Evolutionary conservation across 2,329 filamentous ascomycete species (phyloP), one percentile per base, ranked within the genome.

Genomic region (Trichoderma atroviride): DNA sequence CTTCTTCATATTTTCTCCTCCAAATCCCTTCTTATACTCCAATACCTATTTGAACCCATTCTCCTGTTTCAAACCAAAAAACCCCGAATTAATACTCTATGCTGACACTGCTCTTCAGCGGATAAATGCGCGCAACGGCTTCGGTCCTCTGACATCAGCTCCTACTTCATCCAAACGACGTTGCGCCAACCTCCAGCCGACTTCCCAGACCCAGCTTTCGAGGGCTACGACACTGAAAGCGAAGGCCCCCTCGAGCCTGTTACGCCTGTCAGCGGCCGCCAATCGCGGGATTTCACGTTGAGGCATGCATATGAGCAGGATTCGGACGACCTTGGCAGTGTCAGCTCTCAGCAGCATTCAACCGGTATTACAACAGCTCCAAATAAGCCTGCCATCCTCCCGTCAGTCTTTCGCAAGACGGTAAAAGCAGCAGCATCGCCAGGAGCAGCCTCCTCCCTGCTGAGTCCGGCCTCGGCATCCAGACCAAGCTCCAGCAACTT

Each of bases 181-280:
- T 82, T 84, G 13, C 82, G 81, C 67, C 83, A 84, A 56, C 83
- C 81, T 72, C 80, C 84, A 64, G 81, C 83, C 73, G 85, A 87
- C 64, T 78, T 87, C 11, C 79, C 81, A 72, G 82, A 80, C 71
- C 83, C 86, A 67, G 88, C 89, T 71, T 81, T 84, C 63, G 87
- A 89, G 79, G 84, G 83, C 76, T 86, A 86, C 78, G 88, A 89
- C 76, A 88, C 87, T 10, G 84, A 86, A 71, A 88, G 85, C 77
- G 87, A 89, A 74, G 84, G 84, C 29, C 81, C 83, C 68, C 85
- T 86, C 79, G 88, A 90, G 72, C 88, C 88, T 56, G 81, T 88
- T 69, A 90, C 88, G 27, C 88, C 88, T 59, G 84, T 87, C 70
- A 89, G 87, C 74, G 83, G 85, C 71, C 84, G 80, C 62, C 77